Evolutionary conservation across 371 early-diverging fungal genomes (phyloP).

Genomic region (Circinella minor): DNA sequence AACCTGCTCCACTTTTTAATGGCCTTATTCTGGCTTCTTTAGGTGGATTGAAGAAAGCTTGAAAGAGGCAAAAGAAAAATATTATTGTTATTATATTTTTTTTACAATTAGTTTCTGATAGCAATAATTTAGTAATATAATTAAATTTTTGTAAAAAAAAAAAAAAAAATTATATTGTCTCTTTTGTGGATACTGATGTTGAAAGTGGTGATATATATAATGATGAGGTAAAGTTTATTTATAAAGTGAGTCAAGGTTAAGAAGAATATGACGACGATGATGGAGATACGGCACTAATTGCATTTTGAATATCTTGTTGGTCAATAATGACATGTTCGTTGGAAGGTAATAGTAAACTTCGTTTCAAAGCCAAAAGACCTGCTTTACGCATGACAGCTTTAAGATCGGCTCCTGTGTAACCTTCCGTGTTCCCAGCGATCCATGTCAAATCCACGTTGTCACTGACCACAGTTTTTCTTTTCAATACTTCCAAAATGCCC

Average conservation of each 20-base stretch:
- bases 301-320: conserved; percentile 9
- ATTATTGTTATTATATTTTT: too few species aligned
- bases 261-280: background rate
- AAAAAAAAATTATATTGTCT: too few species aligned
- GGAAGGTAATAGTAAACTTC: background rate
- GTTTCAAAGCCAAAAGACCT: conserved; percentile 62
- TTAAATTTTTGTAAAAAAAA: too few species aligned
- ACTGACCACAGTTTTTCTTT: conserved; percentile 53
- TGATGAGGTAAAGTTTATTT: too few species aligned
- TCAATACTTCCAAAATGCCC: conserved; percentile 74
- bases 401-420: conserved; percentile 85
- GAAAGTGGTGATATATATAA: too few species aligned
- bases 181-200: too few species aligned
- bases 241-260: too few species aligned
- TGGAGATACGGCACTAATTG: conserved; percentile 3
- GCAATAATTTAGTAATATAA: too few species aligned
- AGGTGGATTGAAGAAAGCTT: conserved; percentile 36
- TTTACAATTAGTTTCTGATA: too few species aligned
- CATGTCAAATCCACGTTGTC: conserved; percentile 55
- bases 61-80: too few species aligned
- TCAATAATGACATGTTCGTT: conserved; percentile 1
- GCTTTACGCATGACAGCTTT: conserved; percentile 83
- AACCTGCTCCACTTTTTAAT: conserved; percentile 92
- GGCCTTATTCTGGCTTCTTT: conserved; percentile 91
- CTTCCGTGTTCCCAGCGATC: conserved; percentile 54